Evolutionary conservation across 108 stramenopile species (phyloP).

Genomic region (Aureococcus anophagefferens): DNA sequence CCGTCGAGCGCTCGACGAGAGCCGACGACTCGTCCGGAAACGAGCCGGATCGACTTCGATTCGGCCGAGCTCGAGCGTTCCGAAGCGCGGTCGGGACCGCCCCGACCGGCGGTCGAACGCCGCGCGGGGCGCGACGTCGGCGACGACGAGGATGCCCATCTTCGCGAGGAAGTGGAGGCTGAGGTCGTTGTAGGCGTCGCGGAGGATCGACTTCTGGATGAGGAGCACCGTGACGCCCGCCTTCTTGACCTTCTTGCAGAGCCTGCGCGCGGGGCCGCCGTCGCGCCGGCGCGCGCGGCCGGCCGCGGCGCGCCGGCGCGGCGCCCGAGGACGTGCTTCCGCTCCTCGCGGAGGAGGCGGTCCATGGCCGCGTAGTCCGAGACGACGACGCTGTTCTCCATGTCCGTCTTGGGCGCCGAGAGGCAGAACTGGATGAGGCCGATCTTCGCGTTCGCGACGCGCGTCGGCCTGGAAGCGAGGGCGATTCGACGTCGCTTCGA

Average conservation of each 20-base stretch:
- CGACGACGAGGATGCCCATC: slow-evolving; percentile 98
- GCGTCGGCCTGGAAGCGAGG: too few species aligned
- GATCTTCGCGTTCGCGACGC: slow-evolving; percentile 88
- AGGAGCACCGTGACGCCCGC: slow-evolving; percentile 90
- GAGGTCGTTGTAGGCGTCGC: slow-evolving; percentile 99
- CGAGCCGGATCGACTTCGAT: too few species aligned
- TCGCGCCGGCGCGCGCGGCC: too few species aligned
- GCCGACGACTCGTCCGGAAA: too few species aligned
- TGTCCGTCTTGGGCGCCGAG: slow-evolving; percentile 98
- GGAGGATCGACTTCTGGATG: slow-evolving; percentile 92
- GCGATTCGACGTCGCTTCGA: too few species aligned
- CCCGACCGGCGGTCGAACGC: too few species aligned
- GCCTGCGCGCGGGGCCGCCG: too few species aligned
- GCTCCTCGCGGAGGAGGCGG: slow-evolving; percentile 91
- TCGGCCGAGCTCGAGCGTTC: too few species aligned
- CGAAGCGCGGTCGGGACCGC: too few species aligned
- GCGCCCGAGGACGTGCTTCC: slow-evolving; percentile 89
- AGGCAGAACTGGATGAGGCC: slow-evolving; percentile 92
- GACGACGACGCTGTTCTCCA: slow-evolving; percentile 99
- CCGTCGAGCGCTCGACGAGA: too few species aligned
- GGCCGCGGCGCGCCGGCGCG: too few species aligned
- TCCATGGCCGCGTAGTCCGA: slow-evolving; percentile 99
- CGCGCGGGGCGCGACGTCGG: slow-evolving; percentile 92
- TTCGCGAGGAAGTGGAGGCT: slow-evolving; percentile 94
- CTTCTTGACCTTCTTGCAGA: slow-evolving; percentile 97